phyloP scores from a whole-genome alignment of 1,139 yeast genomes.

The Candida anutae region DNA sequence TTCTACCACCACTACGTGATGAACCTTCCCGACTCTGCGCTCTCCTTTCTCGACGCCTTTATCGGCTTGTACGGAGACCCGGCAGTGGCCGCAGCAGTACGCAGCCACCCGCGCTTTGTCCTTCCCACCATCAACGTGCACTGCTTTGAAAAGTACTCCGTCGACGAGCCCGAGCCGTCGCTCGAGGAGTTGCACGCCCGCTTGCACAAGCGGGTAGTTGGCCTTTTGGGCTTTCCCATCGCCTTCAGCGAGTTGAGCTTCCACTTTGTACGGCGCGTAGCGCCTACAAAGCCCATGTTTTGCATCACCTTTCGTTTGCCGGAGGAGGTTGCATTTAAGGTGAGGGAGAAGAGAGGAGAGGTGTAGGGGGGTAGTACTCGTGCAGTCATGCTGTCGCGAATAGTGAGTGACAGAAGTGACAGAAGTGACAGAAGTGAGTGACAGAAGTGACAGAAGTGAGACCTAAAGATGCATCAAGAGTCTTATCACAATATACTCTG shows the following conservation, averaged over 20 bases:
- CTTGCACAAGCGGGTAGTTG: conserved; percentile 52
- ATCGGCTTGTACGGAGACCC: conserved; percentile 56
- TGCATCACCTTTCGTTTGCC: conserved; percentile 81
- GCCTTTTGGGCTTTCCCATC: conserved; percentile 42
- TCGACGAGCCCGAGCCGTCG: conserved; percentile 63
- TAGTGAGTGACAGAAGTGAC: too few species aligned
- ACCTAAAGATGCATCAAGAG: too few species aligned
- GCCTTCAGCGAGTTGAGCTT: conserved; percentile 44
- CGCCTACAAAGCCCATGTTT: conserved; percentile 96
- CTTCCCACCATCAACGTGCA: conserved; percentile 82
- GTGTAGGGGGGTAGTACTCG: too few species aligned
- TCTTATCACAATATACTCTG: too few species aligned
- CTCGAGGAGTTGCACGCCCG: conserved; percentile 57
- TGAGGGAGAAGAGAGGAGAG: too few species aligned
- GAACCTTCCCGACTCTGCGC: conserved; percentile 93
- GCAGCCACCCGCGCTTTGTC: conserved; percentile 33
- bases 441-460: too few species aligned
- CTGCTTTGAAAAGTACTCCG: conserved; percentile 82
- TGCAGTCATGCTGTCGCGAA: too few species aligned
- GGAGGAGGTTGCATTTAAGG: conserved; percentile 60
- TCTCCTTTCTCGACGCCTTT: conserved; percentile 73
- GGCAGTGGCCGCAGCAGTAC: conserved; percentile 25
- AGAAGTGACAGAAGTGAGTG: too few species aligned
- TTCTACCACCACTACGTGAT: conserved; percentile 72
- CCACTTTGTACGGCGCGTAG: conserved; percentile 86